Evolutionary conservation across 306 rosid species (phyloP).

Genomic region (Quillaja saponaria): DNA sequence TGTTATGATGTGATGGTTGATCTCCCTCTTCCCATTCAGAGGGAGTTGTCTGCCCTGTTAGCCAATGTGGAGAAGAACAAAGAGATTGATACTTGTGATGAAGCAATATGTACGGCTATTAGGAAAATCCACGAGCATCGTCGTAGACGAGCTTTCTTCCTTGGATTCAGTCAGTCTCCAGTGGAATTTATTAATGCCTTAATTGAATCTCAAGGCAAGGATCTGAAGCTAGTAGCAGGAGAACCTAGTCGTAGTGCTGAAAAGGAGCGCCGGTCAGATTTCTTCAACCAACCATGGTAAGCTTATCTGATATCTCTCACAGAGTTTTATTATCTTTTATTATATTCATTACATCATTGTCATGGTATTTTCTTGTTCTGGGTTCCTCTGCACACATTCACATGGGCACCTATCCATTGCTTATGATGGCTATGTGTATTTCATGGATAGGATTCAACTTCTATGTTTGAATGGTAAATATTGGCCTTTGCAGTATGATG

Average conservation of each 20-base stretch:
- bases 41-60: conserved; percentile 80
- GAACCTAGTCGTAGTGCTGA: conserved; percentile 88
- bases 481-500: neutral
- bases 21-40: conserved; percentile 90
- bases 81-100: conserved; percentile 91
- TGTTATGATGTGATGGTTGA: conserved; percentile 96
- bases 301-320: conserved; percentile 16
- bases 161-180: conserved; percentile 97
- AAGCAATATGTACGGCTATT: conserved; percentile 80
- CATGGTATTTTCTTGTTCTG: neutral
- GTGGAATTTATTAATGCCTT: conserved; percentile 88
- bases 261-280: conserved; percentile 85
- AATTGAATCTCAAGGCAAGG: conserved; percentile 95
- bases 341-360: neutral
- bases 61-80: conserved; percentile 95
- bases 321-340: neutral
- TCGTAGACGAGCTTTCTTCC: conserved; percentile 87
- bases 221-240: conserved; percentile 83
- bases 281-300: conserved; percentile 97
- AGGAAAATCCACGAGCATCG: conserved; percentile 97
- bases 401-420: neutral
- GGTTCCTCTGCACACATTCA: neutral
- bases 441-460: conserved; percentile 5
- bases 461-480: neutral
- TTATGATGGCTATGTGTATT: neutral